These are phyloP conservation scores for Parietaria judaica DNA, from an alignment of 306 rosid genomes.

Conservation along the genomic window DNA sequence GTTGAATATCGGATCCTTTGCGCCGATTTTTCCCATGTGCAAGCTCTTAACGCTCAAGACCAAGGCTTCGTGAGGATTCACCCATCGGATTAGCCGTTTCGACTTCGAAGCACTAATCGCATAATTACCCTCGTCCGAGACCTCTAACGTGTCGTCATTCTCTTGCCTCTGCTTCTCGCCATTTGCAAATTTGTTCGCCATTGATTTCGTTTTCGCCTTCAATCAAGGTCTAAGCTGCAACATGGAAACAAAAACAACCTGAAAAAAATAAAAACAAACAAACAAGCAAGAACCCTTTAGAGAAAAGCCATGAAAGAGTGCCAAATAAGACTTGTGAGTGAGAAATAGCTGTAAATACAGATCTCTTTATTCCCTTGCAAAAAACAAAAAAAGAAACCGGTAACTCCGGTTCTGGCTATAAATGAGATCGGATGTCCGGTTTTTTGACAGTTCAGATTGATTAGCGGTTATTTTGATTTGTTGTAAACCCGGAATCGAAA, in stretches of 20 bases:
- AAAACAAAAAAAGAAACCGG: too few species aligned
- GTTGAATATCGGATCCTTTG: slow-evolving; percentile 38
- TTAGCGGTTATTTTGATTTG: too few species aligned
- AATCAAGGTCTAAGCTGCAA: slow-evolving; percentile 16
- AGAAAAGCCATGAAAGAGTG: not conserved
- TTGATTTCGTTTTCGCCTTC: slow-evolving; percentile 27
- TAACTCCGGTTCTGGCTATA: too few species aligned
- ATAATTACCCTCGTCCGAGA: slow-evolving; percentile 35
- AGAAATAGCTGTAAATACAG: too few species aligned
- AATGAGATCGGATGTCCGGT: too few species aligned
- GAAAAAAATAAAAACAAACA: slow-evolving; percentile 8
- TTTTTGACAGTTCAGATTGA: too few species aligned
- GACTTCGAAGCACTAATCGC: slow-evolving; percentile 32
- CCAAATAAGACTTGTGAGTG: not conserved
- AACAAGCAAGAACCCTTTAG: not conserved
- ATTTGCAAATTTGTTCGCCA: slow-evolving; percentile 45
- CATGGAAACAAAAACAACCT: slow-evolving; percentile 13
- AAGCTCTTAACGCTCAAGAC: slow-evolving; percentile 46
- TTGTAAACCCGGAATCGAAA: too few species aligned
- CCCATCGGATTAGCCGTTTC: slow-evolving; percentile 48
- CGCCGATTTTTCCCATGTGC: slow-evolving; percentile 37
- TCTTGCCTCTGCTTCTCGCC: slow-evolving; percentile 27
- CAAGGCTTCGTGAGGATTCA: slow-evolving; percentile 37
- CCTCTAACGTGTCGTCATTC: slow-evolving; percentile 31
- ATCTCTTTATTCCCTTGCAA: too few species aligned